A percentile compares a stretch with the other conserved stretches of the same genome.
These are phyloP conservation scores for Kwoniella sp. DNA, from an alignment of 768 basidiomycete genomes.

Conservation along the genomic window DNA sequence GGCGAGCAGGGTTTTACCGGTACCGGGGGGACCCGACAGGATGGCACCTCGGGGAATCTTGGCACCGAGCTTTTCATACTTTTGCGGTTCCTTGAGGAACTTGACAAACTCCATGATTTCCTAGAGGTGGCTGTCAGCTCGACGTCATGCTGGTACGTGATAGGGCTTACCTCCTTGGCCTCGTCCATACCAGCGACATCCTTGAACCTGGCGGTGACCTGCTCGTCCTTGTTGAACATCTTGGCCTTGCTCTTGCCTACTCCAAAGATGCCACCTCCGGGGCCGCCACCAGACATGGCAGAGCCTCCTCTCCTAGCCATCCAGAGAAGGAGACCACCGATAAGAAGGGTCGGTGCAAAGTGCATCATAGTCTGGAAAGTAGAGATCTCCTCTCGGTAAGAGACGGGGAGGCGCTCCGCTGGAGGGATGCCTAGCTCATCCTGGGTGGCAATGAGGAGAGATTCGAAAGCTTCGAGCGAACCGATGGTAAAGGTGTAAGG, in stretches of 20 bases:
- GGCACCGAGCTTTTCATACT: conserved; percentile 93
- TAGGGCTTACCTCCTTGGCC: conserved; percentile 68
- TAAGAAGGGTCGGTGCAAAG: conserved; percentile 89
- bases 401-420: conserved; percentile 90
- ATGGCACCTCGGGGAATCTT: conserved; percentile 64
- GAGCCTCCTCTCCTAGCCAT: conserved; percentile 67
- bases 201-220: conserved; percentile 86
- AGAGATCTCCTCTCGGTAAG: conserved; percentile 92
- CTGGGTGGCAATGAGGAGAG: conserved; percentile 90
- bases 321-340: conserved; percentile 84
- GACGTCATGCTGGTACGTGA: background rate
- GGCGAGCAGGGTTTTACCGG: conserved; percentile 94
- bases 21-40: conserved; percentile 64
- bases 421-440: conserved; percentile 84
- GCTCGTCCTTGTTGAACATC: conserved; percentile 94
- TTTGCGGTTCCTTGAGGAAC: conserved; percentile 90
- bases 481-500: conserved; percentile 92
- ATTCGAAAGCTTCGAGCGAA: conserved; percentile 92
- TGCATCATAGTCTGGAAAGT: conserved; percentile 74
- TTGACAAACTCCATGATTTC: conserved; percentile 99
- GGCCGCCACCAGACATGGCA: conserved; percentile 57
- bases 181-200: conserved; percentile 99
- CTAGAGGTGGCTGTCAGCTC: conserved; percentile 16
- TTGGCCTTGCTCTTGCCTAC: conserved; percentile 94
- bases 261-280: conserved; percentile 83